A percentile compares a stretch with the other conserved stretches of the same genome.
These are phyloP conservation scores for Termitomyces sp. DNA, from an alignment of 768 basidiomycete genomes.

Conservation along the genomic window DNA sequence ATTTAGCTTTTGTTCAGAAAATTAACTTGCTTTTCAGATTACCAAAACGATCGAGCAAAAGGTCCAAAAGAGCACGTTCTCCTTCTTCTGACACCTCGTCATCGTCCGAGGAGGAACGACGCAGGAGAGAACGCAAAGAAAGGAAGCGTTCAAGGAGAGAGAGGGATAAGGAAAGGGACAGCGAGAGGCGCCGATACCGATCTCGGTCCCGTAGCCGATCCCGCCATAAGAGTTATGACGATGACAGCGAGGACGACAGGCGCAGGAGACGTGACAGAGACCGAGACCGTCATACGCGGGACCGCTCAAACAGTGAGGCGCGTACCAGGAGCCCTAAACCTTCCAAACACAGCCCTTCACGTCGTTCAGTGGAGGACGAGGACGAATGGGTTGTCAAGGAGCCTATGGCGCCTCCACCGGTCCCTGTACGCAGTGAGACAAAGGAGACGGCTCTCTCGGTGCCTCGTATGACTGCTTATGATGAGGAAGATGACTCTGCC, in stretches of 20 bases:
- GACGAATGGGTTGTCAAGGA: constrained; percentile 71
- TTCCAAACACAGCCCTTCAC: constrained; percentile 29
- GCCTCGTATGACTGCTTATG: constrained; percentile 25
- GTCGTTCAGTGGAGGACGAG: constrained; percentile 36
- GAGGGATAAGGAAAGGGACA: constrained; percentile 33
- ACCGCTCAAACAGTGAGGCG: constrained; percentile 21
- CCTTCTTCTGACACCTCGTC: constrained; percentile 48
- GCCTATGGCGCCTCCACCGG: constrained; percentile 22
- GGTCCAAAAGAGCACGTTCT: constrained; percentile 56
- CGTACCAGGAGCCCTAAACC: constrained; percentile 29
- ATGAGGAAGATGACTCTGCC: constrained; percentile 40
- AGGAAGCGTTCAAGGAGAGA: constrained; percentile 53
- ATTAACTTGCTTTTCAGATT: constrained; percentile 39
- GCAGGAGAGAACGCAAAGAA: constrained; percentile 57
- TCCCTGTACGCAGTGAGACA: constrained; percentile 14
- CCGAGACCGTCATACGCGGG: constrained; percentile 5
- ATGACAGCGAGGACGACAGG: constrained; percentile 38
- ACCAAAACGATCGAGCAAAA: constrained; percentile 53
- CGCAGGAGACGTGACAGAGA: constrained; percentile 24
- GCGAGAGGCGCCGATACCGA: constrained; percentile 35
- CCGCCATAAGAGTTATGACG: constrained; percentile 30
- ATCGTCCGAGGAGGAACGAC: constrained; percentile 56
- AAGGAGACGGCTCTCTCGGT: constrained; percentile 13
- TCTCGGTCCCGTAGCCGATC: constrained; percentile 32
- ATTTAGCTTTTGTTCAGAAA: neutral